Evolutionary conservation across 192 early-diverging fungal genomes (phyloP).

Genomic region (Spizellomyces punctatus): DNA sequence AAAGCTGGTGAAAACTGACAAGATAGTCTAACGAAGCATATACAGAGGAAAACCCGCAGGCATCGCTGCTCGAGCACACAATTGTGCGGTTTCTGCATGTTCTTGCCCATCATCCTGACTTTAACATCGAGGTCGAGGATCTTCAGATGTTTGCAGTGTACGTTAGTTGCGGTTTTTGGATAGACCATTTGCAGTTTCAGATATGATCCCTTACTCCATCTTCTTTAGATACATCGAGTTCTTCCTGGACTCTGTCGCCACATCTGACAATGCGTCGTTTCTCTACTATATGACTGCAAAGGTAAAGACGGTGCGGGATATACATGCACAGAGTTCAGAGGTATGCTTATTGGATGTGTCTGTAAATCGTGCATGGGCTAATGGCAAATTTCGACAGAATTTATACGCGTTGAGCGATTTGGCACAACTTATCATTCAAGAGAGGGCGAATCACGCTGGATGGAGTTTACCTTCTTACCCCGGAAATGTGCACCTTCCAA

Average conservation of each 20-base stretch:
- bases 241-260: conserved; percentile 76
- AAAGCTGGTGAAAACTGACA: no score
- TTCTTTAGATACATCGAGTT: conserved; percentile 76
- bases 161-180: background rate
- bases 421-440: conserved; percentile 75
- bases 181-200: background rate
- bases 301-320: conserved; percentile 77
- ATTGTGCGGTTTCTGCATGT: conserved; percentile 68
- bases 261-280: conserved; percentile 80
- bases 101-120: conserved; percentile 87
- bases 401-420: conserved; percentile 87
- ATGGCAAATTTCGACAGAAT: conserved; percentile 42
- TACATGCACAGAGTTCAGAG: conserved; percentile 42
- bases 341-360: conserved; percentile 45
- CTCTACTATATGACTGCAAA: conserved; percentile 74
- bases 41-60: conserved; percentile 4
- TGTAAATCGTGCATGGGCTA: background rate
- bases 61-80: conserved; percentile 59
- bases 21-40: background rate
- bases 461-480: conserved; percentile 86
- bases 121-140: conserved; percentile 49
- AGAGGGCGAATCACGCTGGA: conserved; percentile 67
- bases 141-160: conserved; percentile 55
- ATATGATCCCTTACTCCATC: background rate
- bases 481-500: conserved; percentile 64